phyloP scores from a whole-genome alignment of 306 rosid genomes.

The Dalbergia oliveri region DNA sequence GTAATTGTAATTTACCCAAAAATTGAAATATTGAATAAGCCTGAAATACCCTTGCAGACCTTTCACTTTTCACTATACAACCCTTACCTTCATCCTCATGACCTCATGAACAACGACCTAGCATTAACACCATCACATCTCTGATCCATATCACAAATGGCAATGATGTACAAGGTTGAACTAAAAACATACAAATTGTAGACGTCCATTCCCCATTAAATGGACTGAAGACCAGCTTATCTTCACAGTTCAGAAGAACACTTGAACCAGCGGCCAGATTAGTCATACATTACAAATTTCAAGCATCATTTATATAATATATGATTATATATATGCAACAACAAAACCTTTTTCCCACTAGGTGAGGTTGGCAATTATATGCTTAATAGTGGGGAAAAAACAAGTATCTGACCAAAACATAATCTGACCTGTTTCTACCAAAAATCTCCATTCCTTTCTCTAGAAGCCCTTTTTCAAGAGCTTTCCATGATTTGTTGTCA shows the following conservation, averaged over 20 bases:
- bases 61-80: background rate
- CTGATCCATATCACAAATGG: background rate
- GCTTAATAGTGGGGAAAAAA: background rate
- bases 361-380: background rate
- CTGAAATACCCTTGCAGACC: constrained; percentile 2
- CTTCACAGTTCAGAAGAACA: constrained; percentile 4
- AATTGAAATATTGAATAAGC: background rate
- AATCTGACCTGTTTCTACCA: constrained; percentile 89
- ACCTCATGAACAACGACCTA: no score
- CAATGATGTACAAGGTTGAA: constrained; percentile 26
- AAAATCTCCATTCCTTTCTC: constrained; percentile 94
- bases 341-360: background rate
- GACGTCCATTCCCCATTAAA: constrained; percentile 31
- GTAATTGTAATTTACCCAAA: constrained; percentile 12
- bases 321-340: background rate
- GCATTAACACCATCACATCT: no score
- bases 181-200: constrained; percentile 37
- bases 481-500: constrained; percentile 82
- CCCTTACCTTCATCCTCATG: background rate
- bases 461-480: constrained; percentile 85
- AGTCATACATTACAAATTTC: constrained; percentile 8
- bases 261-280: constrained; percentile 13
- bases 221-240: constrained; percentile 19
- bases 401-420: constrained; percentile 34
- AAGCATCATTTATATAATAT: constrained; percentile 15